phyloP scores from a whole-genome alignment of 2,329 filamentous ascomycete species.

The Dryadomyces quercus-mongolicae region DNA sequence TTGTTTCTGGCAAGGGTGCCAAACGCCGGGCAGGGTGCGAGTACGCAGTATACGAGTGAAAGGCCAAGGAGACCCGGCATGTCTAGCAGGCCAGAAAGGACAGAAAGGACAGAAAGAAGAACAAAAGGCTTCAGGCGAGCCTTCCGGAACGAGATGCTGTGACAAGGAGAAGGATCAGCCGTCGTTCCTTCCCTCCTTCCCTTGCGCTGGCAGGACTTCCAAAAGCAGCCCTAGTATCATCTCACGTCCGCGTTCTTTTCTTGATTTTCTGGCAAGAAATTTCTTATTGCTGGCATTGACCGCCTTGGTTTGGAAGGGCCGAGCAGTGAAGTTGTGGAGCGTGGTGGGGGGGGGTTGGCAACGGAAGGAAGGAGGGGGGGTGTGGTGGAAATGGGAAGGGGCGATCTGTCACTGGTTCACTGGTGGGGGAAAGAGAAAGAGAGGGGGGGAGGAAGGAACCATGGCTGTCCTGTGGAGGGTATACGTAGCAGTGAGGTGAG shows the following conservation, averaged over 20 bases:
- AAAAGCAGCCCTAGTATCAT: too few species aligned
- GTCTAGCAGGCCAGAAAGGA: neutral
- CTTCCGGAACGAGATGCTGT: neutral
- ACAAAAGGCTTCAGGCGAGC: neutral
- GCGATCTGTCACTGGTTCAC: conserved; percentile 5
- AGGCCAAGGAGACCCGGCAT: neutral
- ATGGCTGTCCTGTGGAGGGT: neutral
- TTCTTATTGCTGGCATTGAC: conserved; percentile 3
- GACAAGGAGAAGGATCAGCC: too few species aligned
- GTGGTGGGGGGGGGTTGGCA: conserved; percentile 3
- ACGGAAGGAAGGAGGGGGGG: conserved; percentile 5
- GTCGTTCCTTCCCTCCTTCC: neutral
- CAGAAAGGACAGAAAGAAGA: neutral
- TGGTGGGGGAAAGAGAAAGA: neutral
- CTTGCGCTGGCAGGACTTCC: neutral
- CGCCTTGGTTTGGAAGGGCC: neutral
- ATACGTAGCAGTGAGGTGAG: neutral
- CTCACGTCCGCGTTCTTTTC: neutral
- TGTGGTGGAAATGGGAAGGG: conserved; percentile 3
- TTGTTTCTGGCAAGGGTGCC: neutral
- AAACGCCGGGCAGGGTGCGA: neutral
- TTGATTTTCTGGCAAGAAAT: neutral
- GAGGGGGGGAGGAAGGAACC: neutral
- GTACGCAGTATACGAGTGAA: neutral
- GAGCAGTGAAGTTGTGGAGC: neutral